Evolutionary conservation across 768 basidiomycete species (phyloP).

Genomic region (Russula sp.): DNA sequence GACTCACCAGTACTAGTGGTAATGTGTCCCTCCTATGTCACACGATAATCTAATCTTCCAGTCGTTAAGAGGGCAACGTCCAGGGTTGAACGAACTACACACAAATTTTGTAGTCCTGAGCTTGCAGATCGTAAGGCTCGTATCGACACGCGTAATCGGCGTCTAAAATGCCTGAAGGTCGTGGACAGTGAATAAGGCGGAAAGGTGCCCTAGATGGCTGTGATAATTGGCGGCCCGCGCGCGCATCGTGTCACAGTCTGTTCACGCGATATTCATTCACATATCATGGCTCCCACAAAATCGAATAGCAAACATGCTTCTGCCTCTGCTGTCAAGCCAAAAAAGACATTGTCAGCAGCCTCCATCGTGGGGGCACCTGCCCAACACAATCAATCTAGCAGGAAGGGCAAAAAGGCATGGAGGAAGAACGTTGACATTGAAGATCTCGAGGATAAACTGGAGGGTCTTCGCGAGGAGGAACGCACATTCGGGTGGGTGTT

Average conservation of each 20-base stretch:
- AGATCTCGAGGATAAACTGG: slow-evolving; percentile 72
- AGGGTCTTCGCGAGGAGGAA: slow-evolving; percentile 77
- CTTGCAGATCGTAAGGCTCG: background rate
- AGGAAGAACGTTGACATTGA: slow-evolving; percentile 88
- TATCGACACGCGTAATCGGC: slow-evolving; percentile 6
- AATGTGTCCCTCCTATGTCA: background rate
- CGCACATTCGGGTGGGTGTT: slow-evolving; percentile 65
- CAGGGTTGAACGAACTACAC: slow-evolving; percentile 4
- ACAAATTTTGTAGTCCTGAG: background rate
- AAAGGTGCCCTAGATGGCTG: background rate
- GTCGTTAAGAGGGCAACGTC: slow-evolving; percentile 1
- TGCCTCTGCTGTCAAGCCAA: background rate
- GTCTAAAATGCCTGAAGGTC: background rate
- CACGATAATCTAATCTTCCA: background rate
- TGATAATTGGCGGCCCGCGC: slow-evolving; percentile 9
- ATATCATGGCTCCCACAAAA: slow-evolving; percentile 15
- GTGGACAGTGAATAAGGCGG: background rate
- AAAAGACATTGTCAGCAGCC: slow-evolving; percentile 17
- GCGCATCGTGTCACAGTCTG: background rate
- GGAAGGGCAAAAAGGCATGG: slow-evolving; percentile 94
- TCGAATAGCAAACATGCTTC: background rate
- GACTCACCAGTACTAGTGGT: slow-evolving; percentile 2
- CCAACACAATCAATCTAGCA: slow-evolving; percentile 64
- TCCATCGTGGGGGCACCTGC: slow-evolving; percentile 51
- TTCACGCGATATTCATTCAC: too few relatives aligned